Base-by-base conservation (phyloP, 495 filamentous ascomycete genomes). In the Annulohypoxylon stygium region DNA sequence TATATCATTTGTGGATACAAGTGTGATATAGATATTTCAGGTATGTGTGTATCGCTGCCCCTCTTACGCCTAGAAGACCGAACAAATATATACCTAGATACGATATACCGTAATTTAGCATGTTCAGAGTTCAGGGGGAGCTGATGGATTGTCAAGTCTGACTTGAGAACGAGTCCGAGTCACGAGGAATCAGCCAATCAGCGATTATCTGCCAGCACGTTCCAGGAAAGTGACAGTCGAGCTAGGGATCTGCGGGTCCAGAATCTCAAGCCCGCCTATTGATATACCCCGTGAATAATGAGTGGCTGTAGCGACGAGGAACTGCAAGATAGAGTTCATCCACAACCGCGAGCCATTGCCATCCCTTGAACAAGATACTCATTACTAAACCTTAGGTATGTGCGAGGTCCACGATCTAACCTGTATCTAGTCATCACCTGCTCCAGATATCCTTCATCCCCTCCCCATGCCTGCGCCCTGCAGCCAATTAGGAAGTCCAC, bases 231-330 rank as follows among this genome's bases (percentile, higher is more conserved):
- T 67, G 50, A 41, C 50, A 45, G 14, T 14, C 11, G 37, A 14
- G 6, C 50, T 63, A 48, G 25, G 50, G 62, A 73, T 73, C 69
- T 67, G 55, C 57, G 69, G 36, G 47, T 59, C 62, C 61, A 57
- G 55, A 65, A 59, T 62, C 26, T 26, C 58, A 58, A n/a, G 37
- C 30, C 41, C 41, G 30, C 45, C 61, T 64, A 53, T 65, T 33
- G 48, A 65, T 65, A 45, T n/a, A n/a, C 48, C 62, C 14, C 62
- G 62, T 65, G 36, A 65, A 23, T 20, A 30, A n/a, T 2, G 41
- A 41, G 34, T 65, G 62, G 50, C 47, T 14, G 26, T 36, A 47
- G 4, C 10, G 51, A 36, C n/a, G 37, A 39, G 41, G 61, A 37
- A 39, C 0, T 47, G 58, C 12, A 14, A 23, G 25, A 61, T 18